Base-by-base conservation (phyloP, 768 basidiomycete species). In the Tulasnella calospora region DNA sequence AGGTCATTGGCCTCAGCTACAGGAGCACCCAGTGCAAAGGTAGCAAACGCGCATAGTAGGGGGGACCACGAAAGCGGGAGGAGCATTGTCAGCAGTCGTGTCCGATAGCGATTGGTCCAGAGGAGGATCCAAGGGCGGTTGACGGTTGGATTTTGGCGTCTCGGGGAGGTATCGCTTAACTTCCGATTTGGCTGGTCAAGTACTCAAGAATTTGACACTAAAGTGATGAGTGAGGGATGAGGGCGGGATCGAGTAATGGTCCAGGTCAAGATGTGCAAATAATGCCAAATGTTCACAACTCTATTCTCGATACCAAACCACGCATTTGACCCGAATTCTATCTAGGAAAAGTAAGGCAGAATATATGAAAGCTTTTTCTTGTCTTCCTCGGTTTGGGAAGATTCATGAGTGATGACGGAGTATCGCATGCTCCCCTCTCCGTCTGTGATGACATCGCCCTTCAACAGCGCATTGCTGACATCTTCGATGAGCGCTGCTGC, bases 351-450 rank as follows among this genome's bases (percentile, higher is more conserved):
- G 83, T 96, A 95, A 0, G 95, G 94, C 6, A 96, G 86, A 80
- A 98, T 86, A 84, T 86, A 96, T 38, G 88, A 87, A 69, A 97
- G 86, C 84, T 91, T 94, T 84, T 88, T 84, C 79, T 87, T 85
- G 81, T 94, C 91, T 80, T 89, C 91, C 4, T 86, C 85, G 35
- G 86, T 88, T 69, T 84, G 87, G 70, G 82, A 81, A 0, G 89
- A 86, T 47, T 86, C 86, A 23, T 82, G 78, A 13, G 94, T 94
- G 90, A 97, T 93, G 84, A 96, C 92, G 51, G 92, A 89, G 82
- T 89, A 92, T 81, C 89, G 87, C 96, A 98, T 98, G n/a, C 86
- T 87, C 13, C 95, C 96, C 21, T 85, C 87, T 81, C 93, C 92
- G 77, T 92, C 90, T 6, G 88, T 86, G 78, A 94, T 86, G 61